Evolutionary conservation across 2,329 filamentous ascomycete genomes (phyloP), one percentile per base, ranked within the genome.

Genomic region (Endocalyx cinctus): DNA sequence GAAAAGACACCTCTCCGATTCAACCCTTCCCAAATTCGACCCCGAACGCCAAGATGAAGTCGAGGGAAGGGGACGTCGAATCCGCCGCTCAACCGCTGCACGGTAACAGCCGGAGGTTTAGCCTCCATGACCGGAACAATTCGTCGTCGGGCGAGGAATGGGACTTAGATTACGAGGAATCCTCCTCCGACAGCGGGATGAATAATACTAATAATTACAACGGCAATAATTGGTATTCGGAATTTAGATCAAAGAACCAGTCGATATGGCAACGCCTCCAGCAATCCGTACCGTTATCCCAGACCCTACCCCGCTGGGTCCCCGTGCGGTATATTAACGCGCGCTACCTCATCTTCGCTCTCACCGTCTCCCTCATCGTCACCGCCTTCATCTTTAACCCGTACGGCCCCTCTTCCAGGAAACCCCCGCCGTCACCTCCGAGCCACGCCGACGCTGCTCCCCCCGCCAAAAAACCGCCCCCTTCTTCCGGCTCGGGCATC

Each of bases 341-440:
- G 20, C 43, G 41, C 23, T 48, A 47, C 27, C 34, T 51, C 25
- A 29, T 47, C 22, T 43, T 47, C 30, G 37, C 38, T 22, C 22
- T 52, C 15, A 27, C 37, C 26, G 31, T 48, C 7, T 49, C 48
- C 13, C 32, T 51, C 14, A 35, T 42, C 29, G 33, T 48, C 4
- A 50, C 47, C 14, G 38, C 43, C 18, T 39, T 51, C n/a, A 36
- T 52, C 12, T 46, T 51, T 29, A 48, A 50, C 20, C 47, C 48
- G 3, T 51, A 49, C 25, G 40, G 39, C 27, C 46, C 42, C n/a
- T 34, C 41, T 14, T 27, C 28, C 13, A 27, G 38, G 25, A 40
- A 30, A 5, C 37, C 41, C 17, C 36, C 36, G 16, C 26, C 31
- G n/a, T 23, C 35, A 12, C 26, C 14, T 27, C 13, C 26, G 13